Base-by-base conservation (phyloP, 371 early-diverging fungal species). In the Lichtheimia hyalospora region DNA sequence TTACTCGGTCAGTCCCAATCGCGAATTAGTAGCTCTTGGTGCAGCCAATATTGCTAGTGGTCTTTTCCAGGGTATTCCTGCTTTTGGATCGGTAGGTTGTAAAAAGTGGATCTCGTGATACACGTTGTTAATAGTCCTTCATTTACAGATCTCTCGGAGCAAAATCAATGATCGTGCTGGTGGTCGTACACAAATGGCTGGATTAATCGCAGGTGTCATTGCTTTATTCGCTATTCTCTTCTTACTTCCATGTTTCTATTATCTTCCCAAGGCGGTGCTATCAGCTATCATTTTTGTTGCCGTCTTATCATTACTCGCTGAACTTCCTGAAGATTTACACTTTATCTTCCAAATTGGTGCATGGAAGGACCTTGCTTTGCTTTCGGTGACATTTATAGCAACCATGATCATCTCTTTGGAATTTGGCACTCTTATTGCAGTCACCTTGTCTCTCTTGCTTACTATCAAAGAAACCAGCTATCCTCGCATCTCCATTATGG, bases 11-110 rank as follows among this genome's bases (percentile, higher is more conserved):
- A 91, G 92, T 6, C 89, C 94, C 12, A 96, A 96, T 71, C 91
- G 96, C 23, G 98, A 98, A 74, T 81, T 61, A 0, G 95, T 97
- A 21, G 98, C 97, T 6, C 70, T 96, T 54, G 97, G 97, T 23
- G 73, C 87, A 15, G 84, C 92, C 53, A 98, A 96, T 64, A 75
- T 94, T 34, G 67, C 88, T 39, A 91, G 93, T 23, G 87, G 91
- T 10, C 73, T 91, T 3, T 94, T 94, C 67, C 89, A 92, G 51
- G 85, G 89, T 13, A 94, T 88, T 61, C 94, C 95, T 0, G 93
- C 92, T 10, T 96, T 91, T 79, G 97, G 95, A 13, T 92, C 93
- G 3, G 77, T 82, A 73, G 61, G 72, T 59, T 13, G 16, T 16
- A 54, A 10, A 39, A 39, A 54, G 6, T 8, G 34, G 34, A 34